These are phyloP conservation scores for Perilla frutescens DNA, from an alignment of 257 asterid genomes.

Conservation along the genomic window DNA sequence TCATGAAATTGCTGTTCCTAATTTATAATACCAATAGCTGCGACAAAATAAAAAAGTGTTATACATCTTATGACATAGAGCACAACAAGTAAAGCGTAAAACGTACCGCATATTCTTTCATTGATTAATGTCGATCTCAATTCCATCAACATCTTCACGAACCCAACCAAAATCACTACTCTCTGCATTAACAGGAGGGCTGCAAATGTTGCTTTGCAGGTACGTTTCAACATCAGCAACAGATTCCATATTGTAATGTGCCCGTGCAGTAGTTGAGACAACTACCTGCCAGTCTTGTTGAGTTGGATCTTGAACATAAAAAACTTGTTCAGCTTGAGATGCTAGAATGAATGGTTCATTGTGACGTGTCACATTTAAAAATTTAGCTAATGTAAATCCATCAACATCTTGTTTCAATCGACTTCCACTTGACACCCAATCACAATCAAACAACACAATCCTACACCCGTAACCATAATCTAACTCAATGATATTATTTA, in stretches of 20 bases:
- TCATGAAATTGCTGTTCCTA: no score
- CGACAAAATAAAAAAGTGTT: no score
- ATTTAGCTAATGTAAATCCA: background rate
- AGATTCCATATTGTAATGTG: background rate
- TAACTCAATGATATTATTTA: background rate
- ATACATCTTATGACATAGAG: no score
- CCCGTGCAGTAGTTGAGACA: no score
- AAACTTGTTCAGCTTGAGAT: no score
- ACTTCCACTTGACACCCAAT: background rate
- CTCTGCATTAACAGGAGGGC: background rate
- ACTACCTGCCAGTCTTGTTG: no score
- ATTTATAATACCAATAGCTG: no score
- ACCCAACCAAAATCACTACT: background rate
- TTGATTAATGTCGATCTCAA: background rate
- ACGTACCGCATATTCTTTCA: no score
- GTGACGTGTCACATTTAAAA: background rate
- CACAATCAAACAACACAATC: background rate
- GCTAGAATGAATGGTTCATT: constrained; percentile 1
- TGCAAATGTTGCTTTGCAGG: background rate
- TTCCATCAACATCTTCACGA: background rate
- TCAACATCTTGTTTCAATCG: background rate
- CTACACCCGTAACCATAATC: background rate
- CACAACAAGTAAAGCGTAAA: no score
- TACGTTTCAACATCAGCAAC: background rate
- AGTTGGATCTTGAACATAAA: no score